Evolutionary conservation across 345 rosid genomes (phyloP).

Genomic region (Eucalyptus polyanthemos): DNA sequence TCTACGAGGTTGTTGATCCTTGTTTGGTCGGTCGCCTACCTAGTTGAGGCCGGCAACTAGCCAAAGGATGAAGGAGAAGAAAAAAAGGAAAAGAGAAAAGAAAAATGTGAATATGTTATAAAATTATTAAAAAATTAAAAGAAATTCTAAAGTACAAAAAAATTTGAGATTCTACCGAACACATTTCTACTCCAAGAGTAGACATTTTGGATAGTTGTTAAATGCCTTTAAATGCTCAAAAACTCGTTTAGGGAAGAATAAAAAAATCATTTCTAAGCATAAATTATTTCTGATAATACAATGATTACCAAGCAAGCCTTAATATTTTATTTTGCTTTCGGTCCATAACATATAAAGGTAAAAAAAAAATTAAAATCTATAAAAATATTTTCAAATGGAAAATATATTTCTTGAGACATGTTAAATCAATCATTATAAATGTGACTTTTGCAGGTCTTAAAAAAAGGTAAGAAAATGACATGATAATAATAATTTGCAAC

Average conservation of each 20-base stretch:
- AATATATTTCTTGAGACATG: not conserved
- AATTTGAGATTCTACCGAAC: fast-evolving
- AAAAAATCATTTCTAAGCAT: no score
- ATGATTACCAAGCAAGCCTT: no score
- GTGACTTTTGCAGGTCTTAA: not conserved
- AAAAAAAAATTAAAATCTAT: not conserved
- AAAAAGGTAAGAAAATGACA: not conserved
- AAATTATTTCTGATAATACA: no score
- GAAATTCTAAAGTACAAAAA: no score
- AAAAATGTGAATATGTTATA: no score
- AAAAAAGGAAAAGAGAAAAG: no score
- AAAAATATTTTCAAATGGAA: not conserved
- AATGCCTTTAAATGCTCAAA: no score
- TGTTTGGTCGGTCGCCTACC: fast-evolving
- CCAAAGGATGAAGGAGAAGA: no score
- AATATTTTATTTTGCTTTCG: not conserved
- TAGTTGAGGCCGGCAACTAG: fast-evolving
- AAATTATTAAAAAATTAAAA: no score
- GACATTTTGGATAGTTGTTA: fast-evolving
- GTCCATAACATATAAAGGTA: not conserved
- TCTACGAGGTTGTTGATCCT: fast-evolving
- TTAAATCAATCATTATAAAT: not conserved
- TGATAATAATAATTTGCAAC: not conserved
- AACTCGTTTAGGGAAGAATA: no score
- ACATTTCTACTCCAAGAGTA: no score